phyloP scores from a whole-genome alignment of 2,329 filamentous ascomycete species.

The Coniochaeta sp. region DNA sequence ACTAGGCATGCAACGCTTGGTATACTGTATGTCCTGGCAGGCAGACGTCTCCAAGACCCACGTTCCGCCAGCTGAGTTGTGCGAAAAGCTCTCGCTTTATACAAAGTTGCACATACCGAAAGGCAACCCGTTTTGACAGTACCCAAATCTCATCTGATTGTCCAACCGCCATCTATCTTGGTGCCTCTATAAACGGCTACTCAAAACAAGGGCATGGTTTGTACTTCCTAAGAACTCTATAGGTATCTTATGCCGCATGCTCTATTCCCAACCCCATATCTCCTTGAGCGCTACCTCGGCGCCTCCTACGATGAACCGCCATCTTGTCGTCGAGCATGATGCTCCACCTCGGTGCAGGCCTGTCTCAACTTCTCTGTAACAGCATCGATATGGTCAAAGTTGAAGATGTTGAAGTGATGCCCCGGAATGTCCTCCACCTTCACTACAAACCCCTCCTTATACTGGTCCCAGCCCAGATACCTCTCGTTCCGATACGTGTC shows the following conservation, averaged over 20 bases:
- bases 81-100: no score
- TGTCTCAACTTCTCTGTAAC: slow-evolving; percentile 17
- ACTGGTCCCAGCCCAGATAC: slow-evolving; percentile 40
- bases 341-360: slow-evolving; percentile 19
- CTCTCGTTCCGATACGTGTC: slow-evolving; percentile 34
- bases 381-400: slow-evolving; percentile 15
- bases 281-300: not conserved
- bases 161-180: no score
- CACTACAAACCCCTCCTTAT: slow-evolving; percentile 34
- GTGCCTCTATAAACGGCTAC: no score
- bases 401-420: slow-evolving; percentile 43
- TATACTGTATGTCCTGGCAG: no score
- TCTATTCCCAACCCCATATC: not conserved
- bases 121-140: no score
- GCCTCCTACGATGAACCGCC: not conserved
- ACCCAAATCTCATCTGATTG: no score
- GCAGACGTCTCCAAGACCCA: no score
- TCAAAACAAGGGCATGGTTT: no score
- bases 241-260: not conserved
- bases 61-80: no score
- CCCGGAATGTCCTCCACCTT: slow-evolving; percentile 40
- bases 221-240: not conserved
- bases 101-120: no score
- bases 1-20: no score
- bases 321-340: not conserved